Evolutionary conservation across 2,329 filamentous ascomycete species (phyloP).

Genomic region (Colletotrichum spinosum): DNA sequence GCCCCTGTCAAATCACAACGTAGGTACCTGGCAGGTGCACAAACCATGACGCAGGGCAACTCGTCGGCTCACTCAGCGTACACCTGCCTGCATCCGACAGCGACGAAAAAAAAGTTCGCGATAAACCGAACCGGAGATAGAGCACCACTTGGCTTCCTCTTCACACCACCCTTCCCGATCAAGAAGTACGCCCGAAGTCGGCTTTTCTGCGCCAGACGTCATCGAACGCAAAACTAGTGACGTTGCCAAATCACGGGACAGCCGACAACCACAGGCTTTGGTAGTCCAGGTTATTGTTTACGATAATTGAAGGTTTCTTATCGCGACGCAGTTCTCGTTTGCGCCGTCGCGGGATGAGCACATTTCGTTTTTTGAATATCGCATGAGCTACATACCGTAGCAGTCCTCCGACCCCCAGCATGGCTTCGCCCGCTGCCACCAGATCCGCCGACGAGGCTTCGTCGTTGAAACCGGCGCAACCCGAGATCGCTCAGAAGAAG

Average conservation of each 20-base stretch:
- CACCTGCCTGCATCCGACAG: constrained; percentile 15
- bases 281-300: not conserved
- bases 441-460: constrained; percentile 24
- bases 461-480: constrained; percentile 15
- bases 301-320: constrained; percentile 1
- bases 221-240: constrained; percentile 14
- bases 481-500: constrained; percentile 18
- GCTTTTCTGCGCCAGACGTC: constrained; percentile 26
- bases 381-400: constrained; percentile 40
- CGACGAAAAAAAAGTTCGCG: constrained; percentile 31
- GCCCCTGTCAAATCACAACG: constrained; percentile 10
- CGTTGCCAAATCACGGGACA: constrained; percentile 1
- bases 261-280: constrained; percentile 18
- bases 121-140: constrained; percentile 27
- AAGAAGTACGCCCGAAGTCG: constrained; percentile 23
- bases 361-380: not conserved
- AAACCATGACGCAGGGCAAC: constrained; percentile 29
- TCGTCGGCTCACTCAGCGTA: constrained; percentile 8
- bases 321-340: constrained; percentile 16
- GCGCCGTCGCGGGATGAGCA: constrained; percentile 31
- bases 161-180: not conserved
- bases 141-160: constrained; percentile 27
- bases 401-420: constrained; percentile 40
- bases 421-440: constrained; percentile 35
- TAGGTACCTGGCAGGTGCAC: constrained; percentile 19